Evolutionary conservation across 805 yeast genomes (phyloP), one percentile per base, ranked within the genome.

Genomic region (Yamadazyma insecticola): DNA sequence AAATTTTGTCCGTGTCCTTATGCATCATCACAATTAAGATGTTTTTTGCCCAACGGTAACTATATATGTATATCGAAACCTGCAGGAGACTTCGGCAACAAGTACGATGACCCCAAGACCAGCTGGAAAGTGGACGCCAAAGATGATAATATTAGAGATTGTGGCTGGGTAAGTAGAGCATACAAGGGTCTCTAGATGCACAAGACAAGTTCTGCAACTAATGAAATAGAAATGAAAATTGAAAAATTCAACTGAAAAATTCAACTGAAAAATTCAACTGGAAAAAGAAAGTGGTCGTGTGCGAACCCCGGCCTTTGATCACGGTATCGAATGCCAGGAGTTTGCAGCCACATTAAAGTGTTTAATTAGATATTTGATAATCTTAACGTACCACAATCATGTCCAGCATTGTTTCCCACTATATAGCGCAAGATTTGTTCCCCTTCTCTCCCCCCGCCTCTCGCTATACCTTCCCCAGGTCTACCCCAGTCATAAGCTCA

Each of bases 1-100:
- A 44, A 68, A 6, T 83, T 80, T 30, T 92, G 98, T 53, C 96
- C 97, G 2, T 92, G 98, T 53, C 87, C 86, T 2, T 90, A 76
- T 50, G 92, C 96, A 1, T 75, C 78, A 36, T 79, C 94, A 1
- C 96, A 90, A 52, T 48, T 84, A 39, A 82, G 85, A 48, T 92
- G 98, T 55, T 51, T 71, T 2, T 61, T 85, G 24, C 95, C 96
- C 0, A 78, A 75, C 40, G 70, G 76, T 13, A 73, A 73, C 33
- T 81, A 65, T 49, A 68, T 89, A 11, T 92, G 98, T 55, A 81
- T 92, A 24, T 82, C 96, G 13, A 83, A 81, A 44, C 90, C 95
- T 1, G 77, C 85, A 22, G 60, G 65, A 9, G 39, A 60, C 5
- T 41, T 46, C 10, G 44, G 53, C 2, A 46, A 43, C 15, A 47